Base-by-base conservation (phyloP, 805 yeast species). In the Kodamaea restingae region DNA sequence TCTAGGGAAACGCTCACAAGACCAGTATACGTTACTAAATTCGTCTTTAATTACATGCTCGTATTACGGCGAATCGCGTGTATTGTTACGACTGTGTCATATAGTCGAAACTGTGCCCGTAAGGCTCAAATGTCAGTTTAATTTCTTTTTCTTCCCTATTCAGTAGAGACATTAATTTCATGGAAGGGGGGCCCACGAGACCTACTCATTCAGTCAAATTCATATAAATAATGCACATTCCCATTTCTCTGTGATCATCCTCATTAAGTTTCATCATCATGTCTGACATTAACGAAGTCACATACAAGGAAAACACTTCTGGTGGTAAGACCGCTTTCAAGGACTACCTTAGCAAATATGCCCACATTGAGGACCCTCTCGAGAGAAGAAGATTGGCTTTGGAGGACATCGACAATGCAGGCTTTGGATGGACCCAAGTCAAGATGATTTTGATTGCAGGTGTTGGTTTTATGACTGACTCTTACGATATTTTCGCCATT, bases 311-410 rank as follows among this genome's bases (percentile, higher is more conserved):
- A 17, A 50, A 50, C 48, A 24, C 34, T 20, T 40, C 52, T 31
- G 95, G 95, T 68, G 93, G 95, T 70, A 82, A 85, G 58, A 78
- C 87, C 47, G 93, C 93, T 38, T 85, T 84, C 77, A 90, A 85
- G 69, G 87, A 85, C 58, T 84, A 76, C 63, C 56, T 84, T 46
- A 84, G 80, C 42, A 88, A 85, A 62, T 85, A 81, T 50, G 84
- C 91, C 32, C 85, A 85, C 57, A 76, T 85, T 47, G 84, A 81
- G 45, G 95, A 85, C 60, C 95, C 95, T 4, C 65, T 85, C 49
- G 93, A 85, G 63, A 81, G 95, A 75, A 79, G 91, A 75, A 77
- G 90, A 71, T 67, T 84, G 56, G 95, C 95, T 31, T 69, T 85
- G 57, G 88, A 84, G 61, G 84, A 84, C 58, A 85, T 85, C 47